Base-by-base conservation (phyloP, 441 rosid species). In the Raphanus hybrid region DNA sequence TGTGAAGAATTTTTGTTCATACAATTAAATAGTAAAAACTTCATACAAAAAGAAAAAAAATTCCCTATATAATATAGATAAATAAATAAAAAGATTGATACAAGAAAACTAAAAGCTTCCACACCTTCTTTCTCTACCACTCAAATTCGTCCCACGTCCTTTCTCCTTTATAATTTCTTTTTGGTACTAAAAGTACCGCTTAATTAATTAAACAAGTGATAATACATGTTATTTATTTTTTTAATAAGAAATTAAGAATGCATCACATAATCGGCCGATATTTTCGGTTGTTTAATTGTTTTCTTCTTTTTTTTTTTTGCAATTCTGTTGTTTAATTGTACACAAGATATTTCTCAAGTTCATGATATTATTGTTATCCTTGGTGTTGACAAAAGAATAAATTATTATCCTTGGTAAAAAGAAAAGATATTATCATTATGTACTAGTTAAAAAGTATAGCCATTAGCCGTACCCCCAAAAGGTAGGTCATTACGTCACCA, bases 111-210 rank as follows among this genome's bases (percentile, higher is more conserved):
- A 66, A 60, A 78, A 68, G 75, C 78, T 54, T 74, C 75, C 16
- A 48, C 67, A 78, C 78, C 77, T 78, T 67, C 50, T 73, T 78
- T 78, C 70, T 78, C 64, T 39, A 59, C 81, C 77, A 78, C 71
- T 68, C 74, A 74, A 69, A 39, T 69, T 50, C 29, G 15, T 74
- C 64, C 34, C 9, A 63, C 8, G 37, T 68, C 70, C 27, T 73
- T 61, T 67, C 41, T 73, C 55, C 16, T 12, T 23, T 69, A 15
- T 15, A 50, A n/a, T 32, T 52, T 60, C 34, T 23, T 15, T 72
- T 61, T 6, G 63, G 20, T 52, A 60, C 67, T 67, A 43, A 57
- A 37, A 64, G 11, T 64, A 41, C 15, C 4, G 55, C 20, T 64
- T 64, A 55, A 64, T 64, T 64, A 55, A 64, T 70, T 64, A 57